phyloP scores from a whole-genome alignment of 2,329 filamentous ascomycete species.

The Hypoxylon sp. region DNA sequence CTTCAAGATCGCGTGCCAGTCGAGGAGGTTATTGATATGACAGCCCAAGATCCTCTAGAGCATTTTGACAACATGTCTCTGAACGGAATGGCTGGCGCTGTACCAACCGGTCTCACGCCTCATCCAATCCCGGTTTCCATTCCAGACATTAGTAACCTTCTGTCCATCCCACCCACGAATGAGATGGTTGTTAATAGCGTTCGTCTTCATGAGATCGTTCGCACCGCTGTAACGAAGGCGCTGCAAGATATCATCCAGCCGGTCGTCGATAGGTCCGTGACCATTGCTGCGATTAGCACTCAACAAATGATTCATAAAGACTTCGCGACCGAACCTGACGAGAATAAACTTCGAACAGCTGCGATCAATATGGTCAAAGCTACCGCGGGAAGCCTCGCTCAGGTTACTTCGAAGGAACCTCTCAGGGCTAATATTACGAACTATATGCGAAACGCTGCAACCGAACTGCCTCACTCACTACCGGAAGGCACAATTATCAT shows the following conservation, averaged over 20 bases:
- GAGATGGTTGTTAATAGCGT: conserved; percentile 82
- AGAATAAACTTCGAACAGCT: conserved; percentile 86
- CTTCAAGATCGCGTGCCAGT: conserved; percentile 82
- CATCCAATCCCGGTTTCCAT: conserved; percentile 84
- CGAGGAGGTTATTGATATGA: conserved; percentile 73
- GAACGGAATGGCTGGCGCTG: conserved; percentile 78
- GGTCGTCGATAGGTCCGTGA: conserved; percentile 96
- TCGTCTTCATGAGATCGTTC: conserved; percentile 82
- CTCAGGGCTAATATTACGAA: conserved; percentile 97
- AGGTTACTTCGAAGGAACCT: conserved; percentile 99
- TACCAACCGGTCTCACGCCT: conserved; percentile 81
- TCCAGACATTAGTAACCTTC: conserved; percentile 84
- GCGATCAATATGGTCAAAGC: conserved; percentile 96
- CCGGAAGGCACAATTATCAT: conserved; percentile 97
- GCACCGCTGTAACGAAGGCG: conserved; percentile 87
- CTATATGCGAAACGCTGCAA: conserved; percentile 83
- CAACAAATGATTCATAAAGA: conserved; percentile 97
- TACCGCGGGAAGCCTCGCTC: conserved; percentile 90
- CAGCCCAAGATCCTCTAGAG: conserved; percentile 78
- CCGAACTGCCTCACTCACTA: conserved; percentile 82
- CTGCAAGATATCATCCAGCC: conserved; percentile 97
- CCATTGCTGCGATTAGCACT: conserved; percentile 96
- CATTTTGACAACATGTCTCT: conserved; percentile 87
- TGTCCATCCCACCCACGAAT: conserved; percentile 85
- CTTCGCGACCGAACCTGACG: conserved; percentile 92